phyloP scores from a whole-genome alignment of 129 eudicot species.

The Helichrysum umbraculigerum region DNA sequence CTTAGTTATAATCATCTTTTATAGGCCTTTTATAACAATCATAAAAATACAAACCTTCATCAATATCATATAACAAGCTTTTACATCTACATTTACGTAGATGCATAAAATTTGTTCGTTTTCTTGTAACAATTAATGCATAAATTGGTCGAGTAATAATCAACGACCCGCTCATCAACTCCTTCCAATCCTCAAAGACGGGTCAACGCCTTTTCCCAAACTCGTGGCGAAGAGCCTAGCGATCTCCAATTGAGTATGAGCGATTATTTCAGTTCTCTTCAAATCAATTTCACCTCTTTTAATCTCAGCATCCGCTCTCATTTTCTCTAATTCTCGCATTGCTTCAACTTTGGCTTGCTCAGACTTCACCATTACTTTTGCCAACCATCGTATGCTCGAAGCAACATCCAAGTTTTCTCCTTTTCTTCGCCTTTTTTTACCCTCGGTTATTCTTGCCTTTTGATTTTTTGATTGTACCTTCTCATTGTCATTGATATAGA shows the following conservation, averaged over 20 bases:
- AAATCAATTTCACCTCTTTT: constrained; percentile 88
- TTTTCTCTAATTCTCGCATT: constrained; percentile 63
- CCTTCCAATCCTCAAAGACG: constrained; percentile 66
- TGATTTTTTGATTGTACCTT: constrained; percentile 37
- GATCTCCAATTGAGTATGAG: constrained; percentile 87
- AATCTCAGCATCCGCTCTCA: constrained; percentile 76
- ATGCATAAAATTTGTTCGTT: constrained; percentile 21
- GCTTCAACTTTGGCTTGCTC: constrained; percentile 75
- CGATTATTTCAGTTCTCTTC: constrained; percentile 79
- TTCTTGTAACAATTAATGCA: constrained; percentile 12
- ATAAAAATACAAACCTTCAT: constrained; percentile 30
- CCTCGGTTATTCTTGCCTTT: constrained; percentile 26
- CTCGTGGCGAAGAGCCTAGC: constrained; percentile 71
- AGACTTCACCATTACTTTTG: constrained; percentile 66
- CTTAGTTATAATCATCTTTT: background rate
- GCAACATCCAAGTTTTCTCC: constrained; percentile 52
- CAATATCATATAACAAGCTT: constrained; percentile 23
- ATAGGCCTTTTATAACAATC: background rate
- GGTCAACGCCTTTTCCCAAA: constrained; percentile 52
- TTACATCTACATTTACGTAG: constrained; percentile 29
- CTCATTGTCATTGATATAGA: constrained; percentile 53
- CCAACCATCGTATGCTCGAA: constrained; percentile 79
- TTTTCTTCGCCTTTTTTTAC: constrained; percentile 37
- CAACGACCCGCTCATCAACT: constrained; percentile 25
- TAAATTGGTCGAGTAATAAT: constrained; percentile 20